Evolutionary conservation across 1,139 yeast species (phyloP), one percentile per base, ranked within the genome.

Genomic region (Sugiyamaella xylanicola): DNA sequence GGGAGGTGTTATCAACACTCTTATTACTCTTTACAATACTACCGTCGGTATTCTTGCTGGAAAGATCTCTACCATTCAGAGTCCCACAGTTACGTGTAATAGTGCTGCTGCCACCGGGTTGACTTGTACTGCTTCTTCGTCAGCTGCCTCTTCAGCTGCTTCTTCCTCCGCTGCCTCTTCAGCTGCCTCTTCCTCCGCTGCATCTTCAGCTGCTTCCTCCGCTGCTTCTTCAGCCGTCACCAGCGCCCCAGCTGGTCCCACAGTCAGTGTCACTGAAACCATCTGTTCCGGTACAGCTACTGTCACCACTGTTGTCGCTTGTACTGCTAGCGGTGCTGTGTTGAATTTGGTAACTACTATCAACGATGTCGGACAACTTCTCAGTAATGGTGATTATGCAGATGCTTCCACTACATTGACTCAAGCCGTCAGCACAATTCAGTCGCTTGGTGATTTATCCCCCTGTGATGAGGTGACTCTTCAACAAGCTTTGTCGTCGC

Each of bases 81-180:
- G 27, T 40, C 44, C 51, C 7, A 21, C 44, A 22, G 29, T 25
- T 25, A 3, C 20, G n/a, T 36, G 25, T 37, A 25, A 15, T 2
- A 7, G 19, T 35, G n/a, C 35, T 9, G 21, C 43, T 9, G 21
- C 51, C 8, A 37, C 51, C 4, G 16, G 27, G 11, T 21, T 41
- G 17, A 46, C 25, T 35, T 46, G 35, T 17, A 32, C 48, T 25
- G 36, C 37, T 27, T 44, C 48, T 22, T 47, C 48, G 27, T 20
- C n/a, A 2, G 13, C 39, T 2, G 13, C 20, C 3, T 11, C 9
- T 11, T 19, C 40, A 13, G 49, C 17, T 11, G 40, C 49, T 32
- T 16, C 36, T 15, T 32, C 41, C 5, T 4, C 9, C 15, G 32
- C 43, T 7, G 9, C 46, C 15, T 29, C 40, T 22, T 48, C 52